phyloP scores from a whole-genome alignment of 352 stramenopile species.

The Phytophthora boehmeriae region DNA sequence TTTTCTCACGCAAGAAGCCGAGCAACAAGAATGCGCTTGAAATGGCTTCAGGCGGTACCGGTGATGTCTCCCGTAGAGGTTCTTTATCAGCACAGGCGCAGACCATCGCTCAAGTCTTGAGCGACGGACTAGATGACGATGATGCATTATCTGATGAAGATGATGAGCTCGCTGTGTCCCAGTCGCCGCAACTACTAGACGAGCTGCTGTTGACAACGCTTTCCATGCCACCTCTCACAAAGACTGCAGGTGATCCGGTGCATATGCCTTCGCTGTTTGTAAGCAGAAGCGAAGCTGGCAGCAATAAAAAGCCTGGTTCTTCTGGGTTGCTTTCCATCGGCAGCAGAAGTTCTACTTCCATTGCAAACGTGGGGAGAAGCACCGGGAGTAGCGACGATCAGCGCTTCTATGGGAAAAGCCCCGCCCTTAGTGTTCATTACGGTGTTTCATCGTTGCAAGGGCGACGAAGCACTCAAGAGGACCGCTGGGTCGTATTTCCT shows the following conservation, averaged over 20 bases:
- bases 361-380: constrained; percentile 3
- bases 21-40: constrained; percentile 46
- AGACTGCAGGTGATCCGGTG: constrained; percentile 12
- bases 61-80: constrained; percentile 7
- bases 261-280: constrained; percentile 8
- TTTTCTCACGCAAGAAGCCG: constrained; percentile 72
- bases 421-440: constrained; percentile 39
- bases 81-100: constrained; percentile 1
- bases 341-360: constrained; percentile 3
- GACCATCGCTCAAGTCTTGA: neutral
- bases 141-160: constrained; percentile 60
- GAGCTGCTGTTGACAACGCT: constrained; percentile 79
- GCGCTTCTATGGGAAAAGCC: constrained; percentile 48
- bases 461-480: constrained; percentile 75
- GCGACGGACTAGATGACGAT: constrained; percentile 31
- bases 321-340: constrained; percentile 7
- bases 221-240: constrained; percentile 65
- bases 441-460: constrained; percentile 65
- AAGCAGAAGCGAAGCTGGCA: neutral
- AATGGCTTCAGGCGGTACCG: constrained; percentile 6
- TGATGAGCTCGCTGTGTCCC: constrained; percentile 62
- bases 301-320: neutral
- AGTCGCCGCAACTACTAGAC: constrained; percentile 73
- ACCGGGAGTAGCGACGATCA: constrained; percentile 28
- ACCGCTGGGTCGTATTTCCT: constrained; percentile 68